Evolutionary conservation across 768 basidiomycete genomes (phyloP), one percentile per base, ranked within the genome.

Genomic region (Mycena alexandri): DNA sequence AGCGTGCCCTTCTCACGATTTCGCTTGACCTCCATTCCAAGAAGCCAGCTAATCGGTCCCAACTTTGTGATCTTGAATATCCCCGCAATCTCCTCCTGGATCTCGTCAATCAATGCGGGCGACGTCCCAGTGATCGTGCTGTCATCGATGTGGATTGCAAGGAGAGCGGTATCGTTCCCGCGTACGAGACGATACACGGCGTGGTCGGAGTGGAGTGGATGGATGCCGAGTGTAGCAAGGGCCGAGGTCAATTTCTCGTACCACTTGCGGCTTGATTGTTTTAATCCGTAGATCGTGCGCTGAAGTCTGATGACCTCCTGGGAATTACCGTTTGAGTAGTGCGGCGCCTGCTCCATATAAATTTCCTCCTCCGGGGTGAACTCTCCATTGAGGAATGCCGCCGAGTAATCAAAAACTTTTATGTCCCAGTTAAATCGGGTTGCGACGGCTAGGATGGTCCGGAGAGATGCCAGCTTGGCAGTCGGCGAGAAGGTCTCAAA

Each of bases 201-300:
- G 17, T 67, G 50, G 24, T 74, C 73, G 6, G 65, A 57, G 10
- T 25, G 33, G 19, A 63, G 61, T 4, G 61, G 63, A 4, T 53
- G 19, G 22, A 68, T 62, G 22, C 33, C 61, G 22, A 70, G 29
- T 24, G 46, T 43, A 46, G 74, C 70, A 6, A 79, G 65, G 4
- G 57, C 38, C 13, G 58, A 43, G 12, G 65, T 66, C 13, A 79
- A 61, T 25, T 66, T 66, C 61, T 69, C 22, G 44, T 79, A 71
- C 81, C 79, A 81, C 51, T 63, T 61, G 10, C 74, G 72, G 9
- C 76, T 75, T 12, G 79, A 73, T 52, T 80, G 80, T 51, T 78
- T 77, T 14, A 81, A 75, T 19, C 81, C 77, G 65, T 82, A 82
- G 24, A 81, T 66, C 2, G 75, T 64, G 57, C 77, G 75, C 6